A percentile compares a stretch with the other conserved stretches of the same genome.
These are phyloP conservation scores for Metschnikowia hibisci DNA, from an alignment of 805 yeast genomes.

Conservation along the genomic window DNA sequence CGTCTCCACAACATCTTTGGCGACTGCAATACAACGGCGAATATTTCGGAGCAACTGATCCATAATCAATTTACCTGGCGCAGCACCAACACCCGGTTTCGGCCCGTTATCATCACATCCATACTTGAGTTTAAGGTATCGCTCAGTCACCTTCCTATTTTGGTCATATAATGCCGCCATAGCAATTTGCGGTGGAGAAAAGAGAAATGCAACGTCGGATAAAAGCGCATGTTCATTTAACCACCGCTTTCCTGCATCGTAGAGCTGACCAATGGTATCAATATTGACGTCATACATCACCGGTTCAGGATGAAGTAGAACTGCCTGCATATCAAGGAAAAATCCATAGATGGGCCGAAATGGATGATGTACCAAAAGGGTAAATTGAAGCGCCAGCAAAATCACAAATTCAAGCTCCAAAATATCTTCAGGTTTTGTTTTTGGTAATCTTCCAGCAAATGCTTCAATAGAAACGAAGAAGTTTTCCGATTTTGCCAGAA, in stretches of 20 bases:
- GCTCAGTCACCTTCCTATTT: constrained; percentile 59
- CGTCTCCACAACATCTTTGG: constrained; percentile 42
- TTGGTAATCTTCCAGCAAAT: constrained; percentile 67
- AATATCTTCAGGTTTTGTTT: constrained; percentile 62
- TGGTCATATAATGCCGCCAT: constrained; percentile 73
- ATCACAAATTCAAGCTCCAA: constrained; percentile 76
- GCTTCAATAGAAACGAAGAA: constrained; percentile 80
- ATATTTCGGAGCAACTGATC: constrained; percentile 45
- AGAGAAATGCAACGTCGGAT: constrained; percentile 73
- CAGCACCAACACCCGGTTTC: constrained; percentile 8
- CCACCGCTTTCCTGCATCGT: constrained; percentile 65
- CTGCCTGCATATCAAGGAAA: constrained; percentile 79
- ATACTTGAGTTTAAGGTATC: constrained; percentile 63
- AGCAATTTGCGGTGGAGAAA: constrained; percentile 94
- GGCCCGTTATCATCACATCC: constrained; percentile 8
- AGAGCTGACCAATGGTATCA: constrained; percentile 59
- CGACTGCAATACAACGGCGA: constrained; percentile 44
- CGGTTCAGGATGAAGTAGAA: constrained; percentile 41
- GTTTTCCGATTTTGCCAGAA: constrained; percentile 92
- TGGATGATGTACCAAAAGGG: constrained; percentile 85
- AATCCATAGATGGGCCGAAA: constrained; percentile 90
- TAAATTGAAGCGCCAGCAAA: constrained; percentile 69
- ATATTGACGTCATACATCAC: constrained; percentile 42
- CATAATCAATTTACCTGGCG: constrained; percentile 27
- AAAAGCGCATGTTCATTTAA: constrained; percentile 61